Evolutionary conservation across 805 yeast genomes (phyloP).

Genomic region (Wickerhamiella qilinensis): DNA sequence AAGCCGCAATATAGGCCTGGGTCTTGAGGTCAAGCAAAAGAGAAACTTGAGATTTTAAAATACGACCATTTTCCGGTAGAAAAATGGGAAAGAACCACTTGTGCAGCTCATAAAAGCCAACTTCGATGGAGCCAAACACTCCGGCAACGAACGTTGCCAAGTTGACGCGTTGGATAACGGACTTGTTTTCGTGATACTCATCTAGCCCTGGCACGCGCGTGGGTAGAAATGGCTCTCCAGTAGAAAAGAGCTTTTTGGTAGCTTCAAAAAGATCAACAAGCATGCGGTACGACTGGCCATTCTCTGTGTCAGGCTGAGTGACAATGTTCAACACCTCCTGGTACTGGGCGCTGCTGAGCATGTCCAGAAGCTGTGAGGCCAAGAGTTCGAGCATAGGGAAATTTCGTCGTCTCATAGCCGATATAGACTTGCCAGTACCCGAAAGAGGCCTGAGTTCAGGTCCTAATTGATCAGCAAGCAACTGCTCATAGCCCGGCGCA

Average conservation of each 20-base stretch:
- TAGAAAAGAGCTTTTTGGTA: constrained; percentile 44
- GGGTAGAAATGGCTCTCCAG: constrained; percentile 11
- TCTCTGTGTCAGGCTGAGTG: constrained; percentile 48
- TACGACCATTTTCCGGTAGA: constrained; percentile 52
- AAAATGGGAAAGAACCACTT: constrained; percentile 75
- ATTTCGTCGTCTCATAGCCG: constrained; percentile 10
- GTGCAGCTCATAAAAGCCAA: constrained; percentile 76
- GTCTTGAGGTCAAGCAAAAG: constrained; percentile 79
- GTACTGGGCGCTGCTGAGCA: constrained; percentile 49
- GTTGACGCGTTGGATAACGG: constrained; percentile 65
- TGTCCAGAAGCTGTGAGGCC: constrained; percentile 61
- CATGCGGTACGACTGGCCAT: constrained; percentile 41
- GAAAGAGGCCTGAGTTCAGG: constrained; percentile 1
- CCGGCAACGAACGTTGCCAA: constrained; percentile 81
- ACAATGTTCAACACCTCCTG: constrained; percentile 60
- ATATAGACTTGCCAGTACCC: constrained; percentile 1
- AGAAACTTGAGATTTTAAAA: constrained; percentile 67
- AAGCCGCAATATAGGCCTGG: constrained; percentile 83
- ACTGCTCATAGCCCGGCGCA: constrained; percentile 5
- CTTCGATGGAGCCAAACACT: constrained; percentile 64
- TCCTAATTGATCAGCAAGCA: constrained; percentile 9
- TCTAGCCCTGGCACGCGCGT: constrained; percentile 21
- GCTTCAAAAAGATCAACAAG: constrained; percentile 65
- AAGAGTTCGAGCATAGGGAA: constrained; percentile 67
- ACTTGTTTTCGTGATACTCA: constrained; percentile 2